These are phyloP conservation scores for Phytomonas sp. DNA, from an alignment of 208 protist genomes.

Conservation along the genomic window DNA sequence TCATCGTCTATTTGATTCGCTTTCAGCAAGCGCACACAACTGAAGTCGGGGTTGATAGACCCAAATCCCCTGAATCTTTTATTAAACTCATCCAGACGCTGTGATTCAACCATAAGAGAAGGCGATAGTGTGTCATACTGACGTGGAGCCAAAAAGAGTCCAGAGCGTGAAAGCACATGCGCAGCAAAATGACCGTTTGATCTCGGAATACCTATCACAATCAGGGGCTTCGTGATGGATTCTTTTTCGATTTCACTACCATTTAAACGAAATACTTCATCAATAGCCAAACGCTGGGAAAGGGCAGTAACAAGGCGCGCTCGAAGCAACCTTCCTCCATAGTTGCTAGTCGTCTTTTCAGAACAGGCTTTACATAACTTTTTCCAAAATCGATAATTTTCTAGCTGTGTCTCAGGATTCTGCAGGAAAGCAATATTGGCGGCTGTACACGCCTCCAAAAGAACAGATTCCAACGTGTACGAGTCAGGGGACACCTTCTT, in stretches of 20 bases:
- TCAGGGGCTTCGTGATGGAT: constrained; percentile 41
- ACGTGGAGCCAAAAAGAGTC: constrained; percentile 63
- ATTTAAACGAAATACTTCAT: constrained; percentile 75
- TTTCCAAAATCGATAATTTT: constrained; percentile 66
- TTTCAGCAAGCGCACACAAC: constrained; percentile 51
- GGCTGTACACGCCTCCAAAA: constrained; percentile 47
- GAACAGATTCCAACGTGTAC: constrained; percentile 51
- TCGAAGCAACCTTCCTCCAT: constrained; percentile 57
- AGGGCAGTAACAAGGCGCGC: constrained; percentile 55
- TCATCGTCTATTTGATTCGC: constrained; percentile 79
- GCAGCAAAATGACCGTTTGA: constrained; percentile 83
- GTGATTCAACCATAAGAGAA: constrained; percentile 52
- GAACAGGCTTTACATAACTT: constrained; percentile 76
- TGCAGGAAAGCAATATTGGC: constrained; percentile 40
- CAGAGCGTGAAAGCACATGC: constrained; percentile 75
- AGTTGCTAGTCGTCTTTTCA: constrained; percentile 52
- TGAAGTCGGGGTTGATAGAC: constrained; percentile 55
- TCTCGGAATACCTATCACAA: constrained; percentile 81
- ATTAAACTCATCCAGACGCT: constrained; percentile 48
- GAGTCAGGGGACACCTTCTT: constrained; percentile 21
- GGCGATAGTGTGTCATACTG: constrained; percentile 75
- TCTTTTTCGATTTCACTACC: constrained; percentile 63
- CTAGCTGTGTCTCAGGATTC: constrained; percentile 31
- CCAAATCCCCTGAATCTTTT: constrained; percentile 46
- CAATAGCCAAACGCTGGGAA: constrained; percentile 66